These are phyloP conservation scores for Cercospora zeae-maydis DNA, from an alignment of 2,329 filamentous ascomycete genomes.

Conservation along the genomic window DNA sequence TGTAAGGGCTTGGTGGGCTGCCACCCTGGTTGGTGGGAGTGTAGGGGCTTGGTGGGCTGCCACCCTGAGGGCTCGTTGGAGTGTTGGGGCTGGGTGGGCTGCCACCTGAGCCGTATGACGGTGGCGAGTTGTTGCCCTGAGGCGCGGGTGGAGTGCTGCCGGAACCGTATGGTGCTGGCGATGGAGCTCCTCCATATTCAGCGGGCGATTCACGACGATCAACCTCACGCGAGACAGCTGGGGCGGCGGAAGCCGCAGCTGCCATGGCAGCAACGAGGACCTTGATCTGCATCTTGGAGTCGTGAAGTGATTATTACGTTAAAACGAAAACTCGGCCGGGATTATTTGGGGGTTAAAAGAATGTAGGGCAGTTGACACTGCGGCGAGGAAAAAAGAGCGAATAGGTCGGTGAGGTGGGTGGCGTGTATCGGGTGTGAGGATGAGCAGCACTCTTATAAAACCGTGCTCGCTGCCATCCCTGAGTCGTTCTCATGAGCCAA, in stretches of 20 bases:
- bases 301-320: neutral
- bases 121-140: neutral
- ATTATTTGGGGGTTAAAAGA: neutral
- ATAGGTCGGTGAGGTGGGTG: constrained; percentile 1
- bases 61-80: too few species aligned
- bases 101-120: too few species aligned
- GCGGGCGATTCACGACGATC: neutral
- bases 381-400: neutral
- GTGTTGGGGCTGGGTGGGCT: too few species aligned
- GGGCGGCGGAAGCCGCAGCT: neutral
- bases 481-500: neutral
- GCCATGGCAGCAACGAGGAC: neutral
- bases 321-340: neutral
- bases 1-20: too few species aligned
- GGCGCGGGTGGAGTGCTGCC: neutral
- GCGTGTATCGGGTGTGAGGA: neutral
- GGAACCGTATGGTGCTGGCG: neutral
- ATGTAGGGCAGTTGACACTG: neutral
- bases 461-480: neutral
- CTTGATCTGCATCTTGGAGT: neutral
- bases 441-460: neutral
- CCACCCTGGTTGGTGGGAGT: too few species aligned
- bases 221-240: neutral
- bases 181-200: neutral
- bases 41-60: too few species aligned